phyloP scores from a whole-genome alignment of 2,329 filamentous ascomycete species.

The Claviceps pusilla region DNA sequence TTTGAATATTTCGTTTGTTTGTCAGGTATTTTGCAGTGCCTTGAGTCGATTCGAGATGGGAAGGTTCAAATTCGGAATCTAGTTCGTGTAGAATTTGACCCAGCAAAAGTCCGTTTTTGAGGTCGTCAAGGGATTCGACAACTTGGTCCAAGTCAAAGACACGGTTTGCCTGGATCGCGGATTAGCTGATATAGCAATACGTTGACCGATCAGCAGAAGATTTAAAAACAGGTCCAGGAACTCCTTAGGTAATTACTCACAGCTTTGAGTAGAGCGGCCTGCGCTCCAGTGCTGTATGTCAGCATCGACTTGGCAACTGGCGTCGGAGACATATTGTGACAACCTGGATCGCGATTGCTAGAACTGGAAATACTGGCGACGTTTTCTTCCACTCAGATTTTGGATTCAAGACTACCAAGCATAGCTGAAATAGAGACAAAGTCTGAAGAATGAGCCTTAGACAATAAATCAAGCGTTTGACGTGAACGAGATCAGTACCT shows the following conservation, averaged over 20 bases:
- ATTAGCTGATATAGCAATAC: conserved; percentile 4
- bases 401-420: neutral
- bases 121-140: conserved; percentile 34
- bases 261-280: conserved; percentile 42
- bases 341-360: neutral
- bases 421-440: neutral
- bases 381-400: neutral
- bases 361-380: neutral
- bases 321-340: conserved; percentile 1
- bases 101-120: conserved; percentile 39
- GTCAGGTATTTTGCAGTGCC: conserved; percentile 29
- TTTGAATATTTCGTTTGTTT: conserved; percentile 37
- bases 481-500: neutral
- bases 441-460: neutral
- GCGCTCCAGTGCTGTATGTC: conserved; percentile 26
- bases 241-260: conserved; percentile 19
- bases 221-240: neutral
- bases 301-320: conserved; percentile 17
- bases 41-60: conserved; percentile 34
- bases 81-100: conserved; percentile 43
- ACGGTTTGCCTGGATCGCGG: conserved; percentile 16
- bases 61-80: conserved; percentile 39
- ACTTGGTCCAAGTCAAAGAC: conserved; percentile 30
- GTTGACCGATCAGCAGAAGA: neutral
- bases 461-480: neutral